A percentile compares a stretch with the other conserved stretches of the same genome.
Conservation (phyloP, 2,329 filamentous ascomycete species). For the Daldinia sp. region DNA sequence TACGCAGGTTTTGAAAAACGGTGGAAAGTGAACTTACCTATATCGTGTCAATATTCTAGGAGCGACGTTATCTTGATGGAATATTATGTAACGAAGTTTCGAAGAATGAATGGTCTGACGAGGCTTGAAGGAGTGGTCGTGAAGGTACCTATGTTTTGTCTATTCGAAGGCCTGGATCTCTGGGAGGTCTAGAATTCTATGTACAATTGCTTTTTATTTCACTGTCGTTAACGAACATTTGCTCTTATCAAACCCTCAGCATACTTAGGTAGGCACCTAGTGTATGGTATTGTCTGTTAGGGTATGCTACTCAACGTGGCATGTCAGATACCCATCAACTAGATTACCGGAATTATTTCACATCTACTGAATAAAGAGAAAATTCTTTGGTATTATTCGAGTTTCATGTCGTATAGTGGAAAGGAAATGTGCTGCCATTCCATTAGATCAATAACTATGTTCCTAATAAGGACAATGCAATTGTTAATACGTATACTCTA, state of each 20-base stretch:
- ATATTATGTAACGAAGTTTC: neutral
- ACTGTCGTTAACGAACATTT: neutral
- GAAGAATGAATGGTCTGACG: neutral
- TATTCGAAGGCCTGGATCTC: neutral
- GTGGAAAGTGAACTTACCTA: neutral
- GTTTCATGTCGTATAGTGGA: neutral
- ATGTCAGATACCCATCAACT: neutral
- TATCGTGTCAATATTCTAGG: neutral
- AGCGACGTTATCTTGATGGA: neutral
- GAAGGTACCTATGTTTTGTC: neutral
- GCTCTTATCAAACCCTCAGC: neutral
- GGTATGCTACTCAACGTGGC: neutral
- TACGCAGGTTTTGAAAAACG: slow-evolving; percentile 14
- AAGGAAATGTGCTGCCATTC: neutral
- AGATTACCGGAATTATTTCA: neutral
- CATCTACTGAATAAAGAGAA: neutral
- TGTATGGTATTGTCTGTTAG: neutral
- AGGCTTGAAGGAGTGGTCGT: neutral
- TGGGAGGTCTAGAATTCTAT: neutral
- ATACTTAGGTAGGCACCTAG: neutral
- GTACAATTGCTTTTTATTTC: neutral
- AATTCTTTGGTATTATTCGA: neutral
- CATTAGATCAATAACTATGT: neutral
- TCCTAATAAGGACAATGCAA: neutral
- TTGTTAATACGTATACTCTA: neutral